Evolutionary conservation across 1,284 basidiomycete genomes (phyloP).

Genomic region (Ganoderma sinense): DNA sequence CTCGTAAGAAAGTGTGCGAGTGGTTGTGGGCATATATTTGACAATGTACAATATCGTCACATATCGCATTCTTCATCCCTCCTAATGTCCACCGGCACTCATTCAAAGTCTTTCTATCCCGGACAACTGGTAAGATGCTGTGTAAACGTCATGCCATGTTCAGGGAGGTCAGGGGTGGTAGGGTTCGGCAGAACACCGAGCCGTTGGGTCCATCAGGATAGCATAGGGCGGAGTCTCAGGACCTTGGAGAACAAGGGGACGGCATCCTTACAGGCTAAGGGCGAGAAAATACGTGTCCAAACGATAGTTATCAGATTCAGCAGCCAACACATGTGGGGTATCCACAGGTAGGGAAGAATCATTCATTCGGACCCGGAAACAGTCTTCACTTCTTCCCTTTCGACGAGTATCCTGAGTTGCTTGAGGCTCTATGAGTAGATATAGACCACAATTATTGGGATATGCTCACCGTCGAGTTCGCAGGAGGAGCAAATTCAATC

Average conservation of each 20-base stretch:
- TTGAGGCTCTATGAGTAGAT: neutral
- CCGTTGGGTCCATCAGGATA: too few species aligned
- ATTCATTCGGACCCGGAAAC: neutral
- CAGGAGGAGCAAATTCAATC: neutral
- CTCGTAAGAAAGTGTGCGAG: slow-evolving; percentile 42
- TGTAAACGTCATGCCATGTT: neutral
- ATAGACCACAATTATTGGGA: neutral
- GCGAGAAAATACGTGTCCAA: neutral
- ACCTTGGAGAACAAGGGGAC: too few species aligned
- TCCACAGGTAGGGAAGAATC: neutral
- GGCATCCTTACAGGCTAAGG: too few species aligned
- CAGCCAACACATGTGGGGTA: neutral
- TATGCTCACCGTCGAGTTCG: neutral
- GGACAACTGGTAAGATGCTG: neutral
- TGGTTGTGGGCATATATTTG: neutral
- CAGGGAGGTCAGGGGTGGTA: neutral
- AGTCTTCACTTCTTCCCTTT: neutral
- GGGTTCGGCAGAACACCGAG: neutral
- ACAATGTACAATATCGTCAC: neutral
- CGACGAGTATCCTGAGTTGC: neutral
- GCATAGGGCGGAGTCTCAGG: too few species aligned
- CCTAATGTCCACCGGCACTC: neutral
- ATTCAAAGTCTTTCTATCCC: neutral
- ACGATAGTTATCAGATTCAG: neutral
- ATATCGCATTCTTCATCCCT: neutral